Evolutionary conservation across 768 basidiomycete species (phyloP).

Genomic region (Calvatia gigantea): DNA sequence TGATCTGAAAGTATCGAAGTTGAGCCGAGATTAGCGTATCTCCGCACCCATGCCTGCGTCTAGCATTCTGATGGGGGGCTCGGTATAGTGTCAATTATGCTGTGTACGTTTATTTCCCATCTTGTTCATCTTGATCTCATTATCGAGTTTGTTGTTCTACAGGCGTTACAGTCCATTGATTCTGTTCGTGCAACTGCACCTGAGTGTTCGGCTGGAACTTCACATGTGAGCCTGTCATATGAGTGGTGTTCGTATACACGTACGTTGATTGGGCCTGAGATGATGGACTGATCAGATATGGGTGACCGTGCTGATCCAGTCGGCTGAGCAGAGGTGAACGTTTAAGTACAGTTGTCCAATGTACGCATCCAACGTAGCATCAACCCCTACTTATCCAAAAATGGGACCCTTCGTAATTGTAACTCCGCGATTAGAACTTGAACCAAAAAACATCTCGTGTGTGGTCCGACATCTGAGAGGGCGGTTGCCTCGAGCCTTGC

Average conservation of each 20-base stretch:
- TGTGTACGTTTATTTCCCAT: not conserved
- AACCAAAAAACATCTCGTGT: too few relatives aligned
- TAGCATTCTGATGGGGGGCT: not conserved
- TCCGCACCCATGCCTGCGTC: not conserved
- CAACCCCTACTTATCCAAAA: not conserved
- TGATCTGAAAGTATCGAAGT: not conserved
- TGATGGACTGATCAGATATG: not conserved
- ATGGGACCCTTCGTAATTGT: not conserved
- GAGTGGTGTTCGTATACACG: not conserved
- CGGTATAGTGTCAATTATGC: not conserved
- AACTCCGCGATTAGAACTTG: not conserved
- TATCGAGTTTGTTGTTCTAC: not conserved
- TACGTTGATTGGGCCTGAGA: not conserved
- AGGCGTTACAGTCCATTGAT: not conserved
- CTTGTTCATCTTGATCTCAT: not conserved
- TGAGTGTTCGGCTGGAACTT: not conserved
- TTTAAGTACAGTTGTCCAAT: not conserved
- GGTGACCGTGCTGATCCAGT: not conserved
- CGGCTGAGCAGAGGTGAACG: not conserved
- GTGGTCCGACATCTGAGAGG: too few relatives aligned
- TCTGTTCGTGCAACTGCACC: not conserved
- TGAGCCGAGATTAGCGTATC: not conserved
- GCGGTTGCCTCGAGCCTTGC: too few relatives aligned
- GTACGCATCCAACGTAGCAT: not conserved
- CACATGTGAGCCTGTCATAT: not conserved